A percentile compares a stretch with the other conserved stretches of the same genome.
These are phyloP conservation scores for Collybiopsis luxurians DNA, from an alignment of 768 basidiomycete genomes.

Conservation along the genomic window DNA sequence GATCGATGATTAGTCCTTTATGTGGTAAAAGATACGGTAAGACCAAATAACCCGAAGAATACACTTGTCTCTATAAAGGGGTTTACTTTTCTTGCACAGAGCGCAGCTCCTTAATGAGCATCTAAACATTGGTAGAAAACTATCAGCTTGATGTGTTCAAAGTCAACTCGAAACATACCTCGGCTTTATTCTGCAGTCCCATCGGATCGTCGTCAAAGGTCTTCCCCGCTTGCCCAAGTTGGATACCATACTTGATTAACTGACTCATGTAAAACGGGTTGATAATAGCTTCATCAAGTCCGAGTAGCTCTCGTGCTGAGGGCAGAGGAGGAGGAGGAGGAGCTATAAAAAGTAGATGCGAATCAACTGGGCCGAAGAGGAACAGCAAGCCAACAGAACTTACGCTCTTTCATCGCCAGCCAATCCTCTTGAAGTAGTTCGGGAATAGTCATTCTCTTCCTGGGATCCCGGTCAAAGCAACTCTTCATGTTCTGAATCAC, in stretches of 20 bases:
- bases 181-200: slow-evolving; percentile 49
- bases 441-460: slow-evolving; percentile 84
- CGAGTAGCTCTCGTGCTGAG: slow-evolving; percentile 27
- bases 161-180: slow-evolving; percentile 36
- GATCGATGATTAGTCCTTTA: neutral
- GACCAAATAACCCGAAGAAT: neutral
- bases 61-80: neutral
- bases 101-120: slow-evolving; percentile 54
- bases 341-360: slow-evolving; percentile 19
- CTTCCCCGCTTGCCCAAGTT: slow-evolving; percentile 40
- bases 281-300: slow-evolving; percentile 64
- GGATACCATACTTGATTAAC: slow-evolving; percentile 68
- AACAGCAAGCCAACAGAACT: slow-evolving; percentile 18
- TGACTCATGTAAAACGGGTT: slow-evolving; percentile 81
- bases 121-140: slow-evolving; percentile 30
- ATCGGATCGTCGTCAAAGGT: slow-evolving; percentile 38
- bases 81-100: slow-evolving; percentile 6
- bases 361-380: neutral
- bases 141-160: neutral
- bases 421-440: slow-evolving; percentile 82
- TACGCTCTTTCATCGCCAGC: slow-evolving; percentile 63
- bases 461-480: slow-evolving; percentile 77
- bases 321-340: slow-evolving; percentile 23
- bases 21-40: neutral
- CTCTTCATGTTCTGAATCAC: slow-evolving; percentile 82